Conservation (phyloP, 2,329 filamentous ascomycete species). For the Aspergillus costaricaensis region DNA sequence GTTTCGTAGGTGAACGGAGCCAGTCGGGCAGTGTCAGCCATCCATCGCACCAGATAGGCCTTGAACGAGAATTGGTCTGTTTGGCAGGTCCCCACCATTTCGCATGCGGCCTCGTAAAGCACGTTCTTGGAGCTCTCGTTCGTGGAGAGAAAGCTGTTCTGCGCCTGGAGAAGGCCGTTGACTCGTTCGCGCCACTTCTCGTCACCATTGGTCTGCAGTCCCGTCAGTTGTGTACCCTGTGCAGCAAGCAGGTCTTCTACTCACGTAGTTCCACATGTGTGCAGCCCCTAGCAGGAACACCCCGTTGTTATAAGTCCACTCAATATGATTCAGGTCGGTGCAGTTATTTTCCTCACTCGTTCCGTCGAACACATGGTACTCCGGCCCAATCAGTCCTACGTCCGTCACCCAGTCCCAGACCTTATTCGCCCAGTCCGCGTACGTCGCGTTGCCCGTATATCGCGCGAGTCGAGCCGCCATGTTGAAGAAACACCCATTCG, state of each 20-base stretch:
- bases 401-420: conserved; percentile 57
- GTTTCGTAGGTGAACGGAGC: conserved; percentile 57
- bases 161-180: conserved; percentile 56
- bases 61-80: conserved; percentile 67
- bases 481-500: conserved; percentile 22
- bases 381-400: conserved; percentile 51
- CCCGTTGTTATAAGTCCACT: conserved; percentile 59
- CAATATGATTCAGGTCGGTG: conserved; percentile 49
- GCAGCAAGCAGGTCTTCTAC: conserved; percentile 11
- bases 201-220: conserved; percentile 37
- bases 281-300: conserved; percentile 56
- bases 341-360: conserved; percentile 54
- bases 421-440: conserved; percentile 64
- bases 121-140: conserved; percentile 44
- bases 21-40: conserved; percentile 58
- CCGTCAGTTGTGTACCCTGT: background rate
- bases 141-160: conserved; percentile 51
- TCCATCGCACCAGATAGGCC: conserved; percentile 64
- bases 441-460: conserved; percentile 19
- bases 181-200: conserved; percentile 55
- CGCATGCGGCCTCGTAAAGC: conserved; percentile 63
- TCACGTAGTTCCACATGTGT: conserved; percentile 55
- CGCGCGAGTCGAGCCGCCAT: conserved; percentile 17
- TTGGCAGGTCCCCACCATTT: conserved; percentile 57
- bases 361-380: conserved; percentile 53